Conservation (phyloP, 2,329 filamentous ascomycete genomes). For the Penicillium sp. region DNA sequence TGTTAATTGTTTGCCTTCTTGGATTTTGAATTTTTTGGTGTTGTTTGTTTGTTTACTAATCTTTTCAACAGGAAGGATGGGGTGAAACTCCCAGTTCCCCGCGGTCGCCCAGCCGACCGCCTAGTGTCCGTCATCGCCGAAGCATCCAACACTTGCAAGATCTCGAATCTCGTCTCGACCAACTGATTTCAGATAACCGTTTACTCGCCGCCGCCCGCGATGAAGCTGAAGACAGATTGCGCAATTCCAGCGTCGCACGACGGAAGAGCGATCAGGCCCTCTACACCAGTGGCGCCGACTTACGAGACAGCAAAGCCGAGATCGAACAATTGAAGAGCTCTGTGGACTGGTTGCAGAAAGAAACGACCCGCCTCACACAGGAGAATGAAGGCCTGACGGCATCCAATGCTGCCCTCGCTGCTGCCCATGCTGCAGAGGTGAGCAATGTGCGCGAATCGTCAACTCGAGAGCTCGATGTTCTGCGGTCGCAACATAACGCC, state of each 20-base stretch:
- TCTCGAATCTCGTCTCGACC: slow-evolving; percentile 81
- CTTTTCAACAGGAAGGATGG: slow-evolving; percentile 75
- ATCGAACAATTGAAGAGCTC: slow-evolving; percentile 79
- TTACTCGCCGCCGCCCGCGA: slow-evolving; percentile 71
- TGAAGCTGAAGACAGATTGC: slow-evolving; percentile 66
- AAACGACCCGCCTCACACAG: slow-evolving; percentile 77
- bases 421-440: slow-evolving; percentile 71
- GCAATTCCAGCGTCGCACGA: slow-evolving; percentile 55
- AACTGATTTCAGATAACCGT: slow-evolving; percentile 82
- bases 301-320: slow-evolving; percentile 82
- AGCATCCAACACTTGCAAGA: slow-evolving; percentile 94
- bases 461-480: slow-evolving; percentile 67
- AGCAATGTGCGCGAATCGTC: slow-evolving; percentile 65
- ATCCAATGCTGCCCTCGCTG: slow-evolving; percentile 73
- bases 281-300: slow-evolving; percentile 65
- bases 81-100: slow-evolving; percentile 84
- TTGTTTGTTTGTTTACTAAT: slow-evolving; percentile 30
- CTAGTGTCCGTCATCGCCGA: slow-evolving; percentile 93
- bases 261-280: slow-evolving; percentile 59
- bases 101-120: slow-evolving; percentile 87
- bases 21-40: slow-evolving; percentile 1
- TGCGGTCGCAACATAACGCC: slow-evolving; percentile 64
- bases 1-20: slow-evolving; percentile 5
- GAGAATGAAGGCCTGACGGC: slow-evolving; percentile 78
- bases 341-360: slow-evolving; percentile 76